phyloP scores from a whole-genome alignment of 768 basidiomycete species.

The Lactifluus subvellereus region DNA sequence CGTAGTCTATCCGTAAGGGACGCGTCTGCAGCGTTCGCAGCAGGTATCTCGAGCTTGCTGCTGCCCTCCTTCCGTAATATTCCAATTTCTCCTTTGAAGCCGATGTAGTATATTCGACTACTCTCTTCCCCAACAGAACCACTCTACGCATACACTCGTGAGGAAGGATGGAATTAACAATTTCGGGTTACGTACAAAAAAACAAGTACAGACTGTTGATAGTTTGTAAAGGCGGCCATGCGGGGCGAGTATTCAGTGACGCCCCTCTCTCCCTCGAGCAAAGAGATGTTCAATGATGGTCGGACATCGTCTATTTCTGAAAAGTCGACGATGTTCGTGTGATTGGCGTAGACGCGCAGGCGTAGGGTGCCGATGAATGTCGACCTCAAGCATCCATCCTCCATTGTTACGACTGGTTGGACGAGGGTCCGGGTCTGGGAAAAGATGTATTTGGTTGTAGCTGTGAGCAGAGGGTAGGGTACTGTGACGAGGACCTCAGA shows the following conservation, averaged over 20 bases:
- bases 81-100: slow-evolving; percentile 72
- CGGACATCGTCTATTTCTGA: slow-evolving; percentile 59
- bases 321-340: slow-evolving; percentile 45
- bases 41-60: slow-evolving; percentile 65
- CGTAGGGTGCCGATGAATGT: too few species aligned
- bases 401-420: too few species aligned
- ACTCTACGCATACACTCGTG: slow-evolving; percentile 39
- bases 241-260: slow-evolving; percentile 74
- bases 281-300: slow-evolving; percentile 64
- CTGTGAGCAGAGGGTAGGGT: too few species aligned
- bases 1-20: slow-evolving; percentile 52
- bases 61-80: slow-evolving; percentile 51
- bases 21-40: slow-evolving; percentile 76
- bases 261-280: slow-evolving; percentile 63
- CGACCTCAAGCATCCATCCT: too few species aligned
- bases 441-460: too few species aligned
- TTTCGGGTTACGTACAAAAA: slow-evolving; percentile 56
- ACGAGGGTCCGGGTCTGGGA: too few species aligned
- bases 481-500: too few species aligned
- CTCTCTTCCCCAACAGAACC: slow-evolving; percentile 60
- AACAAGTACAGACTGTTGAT: slow-evolving; percentile 69
- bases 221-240: slow-evolving; percentile 71
- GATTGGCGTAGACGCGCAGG: slow-evolving; percentile 60
- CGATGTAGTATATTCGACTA: slow-evolving; percentile 69
- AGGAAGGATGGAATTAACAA: slow-evolving; percentile 9